Evolutionary conservation across 1,284 basidiomycete species (phyloP).

Genomic region (Pterulicium gracile): DNA sequence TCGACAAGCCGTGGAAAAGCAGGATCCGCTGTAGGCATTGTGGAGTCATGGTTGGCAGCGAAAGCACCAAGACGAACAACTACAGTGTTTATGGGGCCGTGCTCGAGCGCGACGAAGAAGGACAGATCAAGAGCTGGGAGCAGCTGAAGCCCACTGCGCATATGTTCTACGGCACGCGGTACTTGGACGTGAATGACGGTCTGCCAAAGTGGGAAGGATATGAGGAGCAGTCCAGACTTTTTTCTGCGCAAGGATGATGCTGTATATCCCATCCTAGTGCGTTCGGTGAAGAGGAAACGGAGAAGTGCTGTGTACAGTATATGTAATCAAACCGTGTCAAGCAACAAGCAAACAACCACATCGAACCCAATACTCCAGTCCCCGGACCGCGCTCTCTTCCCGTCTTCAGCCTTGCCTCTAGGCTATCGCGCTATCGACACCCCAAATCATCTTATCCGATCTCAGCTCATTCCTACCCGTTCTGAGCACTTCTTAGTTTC

Average conservation of each 20-base stretch:
- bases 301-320: no score
- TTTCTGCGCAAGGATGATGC: background rate
- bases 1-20: slow-evolving; percentile 40
- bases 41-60: slow-evolving; percentile 37
- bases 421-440: no score
- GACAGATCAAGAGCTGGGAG: slow-evolving; percentile 39
- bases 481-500: no score
- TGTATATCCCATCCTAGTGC: no score
- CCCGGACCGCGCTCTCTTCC: no score
- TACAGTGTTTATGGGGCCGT: slow-evolving; percentile 47
- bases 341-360: no score
- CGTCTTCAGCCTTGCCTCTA: no score
- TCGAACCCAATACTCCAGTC: no score
- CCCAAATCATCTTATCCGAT: no score
- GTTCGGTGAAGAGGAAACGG: no score
- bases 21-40: slow-evolving; percentile 51
- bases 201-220: slow-evolving; percentile 57
- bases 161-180: slow-evolving; percentile 51
- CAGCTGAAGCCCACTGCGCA: slow-evolving; percentile 45
- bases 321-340: no score
- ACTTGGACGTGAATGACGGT: slow-evolving; percentile 42
- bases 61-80: slow-evolving; percentile 31
- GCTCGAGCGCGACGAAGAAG: slow-evolving; percentile 36
- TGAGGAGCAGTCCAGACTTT: slow-evolving; percentile 27
- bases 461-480: no score